phyloP scores from a whole-genome alignment of 306 rosid genomes.

The Betula pendula region DNA sequence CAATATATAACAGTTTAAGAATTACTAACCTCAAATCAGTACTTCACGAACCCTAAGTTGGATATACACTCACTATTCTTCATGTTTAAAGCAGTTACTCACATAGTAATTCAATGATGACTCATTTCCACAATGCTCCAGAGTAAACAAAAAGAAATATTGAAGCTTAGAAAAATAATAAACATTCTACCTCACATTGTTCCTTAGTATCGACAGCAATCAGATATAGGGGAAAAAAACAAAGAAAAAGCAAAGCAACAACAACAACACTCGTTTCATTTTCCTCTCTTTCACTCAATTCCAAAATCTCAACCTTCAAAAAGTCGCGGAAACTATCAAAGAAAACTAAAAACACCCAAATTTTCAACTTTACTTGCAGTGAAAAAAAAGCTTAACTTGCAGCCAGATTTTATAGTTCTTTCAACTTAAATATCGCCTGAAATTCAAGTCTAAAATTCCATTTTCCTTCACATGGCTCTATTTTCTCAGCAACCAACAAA shows the following conservation, averaged over 20 bases:
- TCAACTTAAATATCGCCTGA: not conserved
- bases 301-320: not conserved
- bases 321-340: not conserved
- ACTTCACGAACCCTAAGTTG: too few relatives aligned
- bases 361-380: not conserved
- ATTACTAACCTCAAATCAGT: too few relatives aligned
- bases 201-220: too few relatives aligned
- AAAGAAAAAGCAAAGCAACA: not conserved
- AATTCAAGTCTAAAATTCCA: not conserved
- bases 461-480: not conserved
- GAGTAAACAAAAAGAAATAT: too few relatives aligned
- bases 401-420: not conserved
- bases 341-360: not conserved
- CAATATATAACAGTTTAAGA: too few relatives aligned
- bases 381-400: too few relatives aligned
- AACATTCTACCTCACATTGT: too few relatives aligned
- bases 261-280: not conserved
- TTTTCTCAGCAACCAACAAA: constrained; percentile 12
- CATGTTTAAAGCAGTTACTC: too few relatives aligned
- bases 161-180: too few relatives aligned
- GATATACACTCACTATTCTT: too few relatives aligned
- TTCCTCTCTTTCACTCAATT: not conserved
- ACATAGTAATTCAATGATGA: too few relatives aligned
- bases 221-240: not conserved
- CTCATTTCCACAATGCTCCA: not conserved